Conservation (phyloP, 1,284 basidiomycete species). For the Anthracocystis setariae region DNA sequence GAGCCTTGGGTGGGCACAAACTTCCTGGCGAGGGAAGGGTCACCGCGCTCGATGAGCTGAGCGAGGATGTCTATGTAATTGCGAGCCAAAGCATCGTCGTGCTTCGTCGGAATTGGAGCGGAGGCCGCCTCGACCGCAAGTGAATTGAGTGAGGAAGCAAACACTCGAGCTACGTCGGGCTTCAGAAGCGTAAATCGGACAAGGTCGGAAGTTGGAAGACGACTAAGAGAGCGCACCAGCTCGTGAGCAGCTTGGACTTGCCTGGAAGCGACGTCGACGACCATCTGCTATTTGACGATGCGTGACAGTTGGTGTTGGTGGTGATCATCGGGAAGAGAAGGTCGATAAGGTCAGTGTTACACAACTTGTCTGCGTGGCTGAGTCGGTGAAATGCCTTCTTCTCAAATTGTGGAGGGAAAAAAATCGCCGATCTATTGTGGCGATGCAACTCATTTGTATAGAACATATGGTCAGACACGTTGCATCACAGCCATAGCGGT, state of each 20-base stretch:
- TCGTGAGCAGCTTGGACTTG: conserved; percentile 13
- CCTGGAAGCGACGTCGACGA: conserved; percentile 2
- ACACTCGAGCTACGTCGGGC: conserved; percentile 27
- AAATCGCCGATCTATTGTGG: too few species aligned
- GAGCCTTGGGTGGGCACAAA: conserved; percentile 44
- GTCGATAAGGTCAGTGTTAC: not conserved
- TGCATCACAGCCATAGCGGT: too few species aligned
- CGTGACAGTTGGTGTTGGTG: not conserved
- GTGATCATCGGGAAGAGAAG: not conserved
- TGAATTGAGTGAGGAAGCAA: conserved; percentile 27
- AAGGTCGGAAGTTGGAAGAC: conserved; percentile 23
- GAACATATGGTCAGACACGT: too few species aligned
- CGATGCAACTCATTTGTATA: too few species aligned
- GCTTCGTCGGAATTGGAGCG: conserved; percentile 2
- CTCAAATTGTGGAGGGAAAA: conserved; percentile 14
- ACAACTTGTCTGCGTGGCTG: conserved; percentile 7
- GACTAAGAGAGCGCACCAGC: conserved; percentile 16
- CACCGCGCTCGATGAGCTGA: conserved; percentile 43
- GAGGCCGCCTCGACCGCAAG: conserved; percentile 6
- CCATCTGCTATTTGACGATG: conserved; percentile 5
- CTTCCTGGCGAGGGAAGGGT: conserved; percentile 45
- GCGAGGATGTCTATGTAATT: conserved; percentile 33
- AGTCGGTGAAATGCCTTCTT: conserved; percentile 8
- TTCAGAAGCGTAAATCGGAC: conserved; percentile 37
- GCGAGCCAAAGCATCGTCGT: not conserved